Base-by-base conservation (phyloP, 257 asterid genomes). In the Vinca minor region DNA sequence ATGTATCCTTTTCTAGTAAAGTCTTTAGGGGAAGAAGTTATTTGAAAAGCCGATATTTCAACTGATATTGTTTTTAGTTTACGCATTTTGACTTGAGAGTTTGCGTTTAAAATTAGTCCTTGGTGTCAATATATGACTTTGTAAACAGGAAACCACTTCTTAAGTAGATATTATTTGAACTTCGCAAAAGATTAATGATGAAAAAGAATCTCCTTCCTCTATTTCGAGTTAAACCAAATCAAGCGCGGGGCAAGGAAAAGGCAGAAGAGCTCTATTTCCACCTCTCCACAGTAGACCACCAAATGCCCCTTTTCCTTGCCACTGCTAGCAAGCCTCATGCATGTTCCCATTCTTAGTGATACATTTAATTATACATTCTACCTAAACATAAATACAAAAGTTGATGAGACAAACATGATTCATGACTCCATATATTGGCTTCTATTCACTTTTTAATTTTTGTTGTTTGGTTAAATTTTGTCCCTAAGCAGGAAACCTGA, bases 1-100 rank as follows among this genome's bases (percentile, higher is more conserved):
- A 81, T 75, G 54, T 74, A 78, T 82, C 91, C 85, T 79, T 73
- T 75, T 82, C 75, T 29, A 58, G 78, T 25, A 46, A 77, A 78
- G 89, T 63, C 41, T 78, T 77, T 76, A 77, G 80, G 84, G 84
- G 86, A 47, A 74, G 80, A 57, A 50, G 70, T 72, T 72, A 77
- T 66, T 64, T 73, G 81, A 63, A 69, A 41, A 35, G 69, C 8
- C 2, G 38, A 23, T 64, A 70, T 71, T 55, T 74, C 63, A 74
- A 46, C 14, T 55, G 41, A 11, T 15, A 14, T 49, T 1, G 23
- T 55, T 15, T 28, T 2, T 49, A 6, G 56, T 17, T 8, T 31
- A n/a, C 23, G 31, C 56, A 49, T 21, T 49, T 49, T 49, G 15
- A 9, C 32, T 23, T 23, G 10, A 21, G 32, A 21, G 31, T 55